phyloP scores from a whole-genome alignment of 345 rosid genomes.

The rapeseed (Brassica napus) region Da-Ae NC_063439.1:24297001-24297500 shows the following conservation, averaged over 20 bases:
- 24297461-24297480: neutral
- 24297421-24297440: slow-evolving; percentile 45
- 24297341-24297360: neutral
- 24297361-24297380: slow-evolving; percentile 52
- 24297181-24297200: slow-evolving; percentile 70
- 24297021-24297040: neutral
- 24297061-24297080: slow-evolving; percentile 1
- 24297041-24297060: neutral
- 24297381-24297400: slow-evolving; percentile 79
- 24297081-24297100: neutral
- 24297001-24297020: neutral
- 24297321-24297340: neutral
- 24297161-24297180: slow-evolving; percentile 14
- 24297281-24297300: slow-evolving; percentile 43
- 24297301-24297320: neutral
- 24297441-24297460: slow-evolving; percentile 52
- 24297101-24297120: neutral
- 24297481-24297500: neutral
- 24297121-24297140: neutral
- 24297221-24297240: slow-evolving; percentile 66
- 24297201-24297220: slow-evolving; percentile 80
- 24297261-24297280: slow-evolving; percentile 65
- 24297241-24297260: slow-evolving; percentile 64
- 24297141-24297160: neutral
- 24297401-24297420: slow-evolving; percentile 83